A percentile compares a stretch with the other conserved stretches of the same genome.
These are phyloP conservation scores for Yamadazyma jaroonii DNA, from an alignment of 1,139 yeast species.

Conservation along the genomic window DNA sequence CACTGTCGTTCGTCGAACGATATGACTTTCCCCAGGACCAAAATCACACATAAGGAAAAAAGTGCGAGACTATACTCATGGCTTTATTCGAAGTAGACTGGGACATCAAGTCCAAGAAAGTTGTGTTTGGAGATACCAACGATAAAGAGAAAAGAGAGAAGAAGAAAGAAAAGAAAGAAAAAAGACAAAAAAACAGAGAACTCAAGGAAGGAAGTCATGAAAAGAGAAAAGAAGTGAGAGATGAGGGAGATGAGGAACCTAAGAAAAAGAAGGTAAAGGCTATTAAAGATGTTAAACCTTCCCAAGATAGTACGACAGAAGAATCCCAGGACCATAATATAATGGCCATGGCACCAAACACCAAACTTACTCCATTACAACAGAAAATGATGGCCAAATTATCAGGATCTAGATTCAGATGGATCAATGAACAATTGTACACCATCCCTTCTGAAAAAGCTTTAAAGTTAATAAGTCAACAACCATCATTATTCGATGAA, in stretches of 20 bases:
- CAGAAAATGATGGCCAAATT: slow-evolving; percentile 94
- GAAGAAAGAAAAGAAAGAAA: slow-evolving; percentile 4
- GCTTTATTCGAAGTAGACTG: slow-evolving; percentile 81
- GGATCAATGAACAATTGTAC: slow-evolving; percentile 95
- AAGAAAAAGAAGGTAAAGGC: neutral
- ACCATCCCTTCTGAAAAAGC: slow-evolving; percentile 82
- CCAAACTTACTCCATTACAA: slow-evolving; percentile 81
- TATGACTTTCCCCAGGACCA: slow-evolving; percentile 16
- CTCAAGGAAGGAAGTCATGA: slow-evolving; percentile 1
- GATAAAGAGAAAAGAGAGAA: slow-evolving; percentile 10
- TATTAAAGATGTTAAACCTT: neutral
- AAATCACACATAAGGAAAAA: slow-evolving; percentile 10
- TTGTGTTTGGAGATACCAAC: slow-evolving; percentile 40
- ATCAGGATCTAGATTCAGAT: slow-evolving; percentile 91
- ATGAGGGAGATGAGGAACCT: neutral
- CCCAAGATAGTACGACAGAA: slow-evolving; percentile 3
- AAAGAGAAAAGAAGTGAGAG: slow-evolving; percentile 7
- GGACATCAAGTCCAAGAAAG: slow-evolving; percentile 58
- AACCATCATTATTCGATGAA: slow-evolving; percentile 88
- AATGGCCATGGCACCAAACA: slow-evolving; percentile 8
- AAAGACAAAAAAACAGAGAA: slow-evolving; percentile 7
- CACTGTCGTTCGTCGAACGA: slow-evolving; percentile 13
- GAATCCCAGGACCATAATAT: slow-evolving; percentile 1
- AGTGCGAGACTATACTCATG: slow-evolving; percentile 36
- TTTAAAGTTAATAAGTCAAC: slow-evolving; percentile 64